These are phyloP conservation scores for Fusarium pseudoanthophilum DNA, from an alignment of 2,329 filamentous ascomycete genomes.

Conservation along the genomic window DNA sequence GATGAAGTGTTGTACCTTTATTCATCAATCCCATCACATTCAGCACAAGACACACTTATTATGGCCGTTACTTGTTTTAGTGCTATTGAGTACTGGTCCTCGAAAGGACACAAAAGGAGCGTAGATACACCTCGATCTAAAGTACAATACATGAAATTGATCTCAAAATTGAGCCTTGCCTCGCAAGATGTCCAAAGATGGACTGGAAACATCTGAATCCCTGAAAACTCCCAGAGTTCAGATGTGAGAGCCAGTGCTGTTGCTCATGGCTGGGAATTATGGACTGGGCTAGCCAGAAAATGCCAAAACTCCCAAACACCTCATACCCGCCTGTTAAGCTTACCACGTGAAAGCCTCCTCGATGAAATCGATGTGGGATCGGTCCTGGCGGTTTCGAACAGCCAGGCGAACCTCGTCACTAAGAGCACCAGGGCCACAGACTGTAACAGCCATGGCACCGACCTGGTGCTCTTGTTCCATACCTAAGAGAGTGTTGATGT, in stretches of 20 bases:
- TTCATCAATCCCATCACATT: neutral
- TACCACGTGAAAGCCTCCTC: constrained; percentile 80
- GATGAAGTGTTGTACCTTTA: neutral
- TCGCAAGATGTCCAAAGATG: constrained; percentile 30
- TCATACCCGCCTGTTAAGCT: neutral
- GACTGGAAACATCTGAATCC: constrained; percentile 19
- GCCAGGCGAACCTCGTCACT: constrained; percentile 79
- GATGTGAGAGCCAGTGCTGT: constrained; percentile 1
- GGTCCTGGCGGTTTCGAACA: constrained; percentile 71
- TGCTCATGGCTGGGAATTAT: neutral
- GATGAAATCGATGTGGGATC: constrained; percentile 78
- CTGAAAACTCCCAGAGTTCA: constrained; percentile 2
- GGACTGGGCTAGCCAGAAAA: constrained; percentile 18
- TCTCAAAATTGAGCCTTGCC: constrained; percentile 31
- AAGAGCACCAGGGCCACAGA: constrained; percentile 78
- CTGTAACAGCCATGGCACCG: constrained; percentile 77
- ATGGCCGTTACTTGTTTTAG: constrained; percentile 5
- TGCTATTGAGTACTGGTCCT: constrained; percentile 8
- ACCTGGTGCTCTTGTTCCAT: constrained; percentile 80
- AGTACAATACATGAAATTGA: constrained; percentile 40
- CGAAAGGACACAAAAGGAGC: constrained; percentile 19
- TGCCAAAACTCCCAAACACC: constrained; percentile 9
- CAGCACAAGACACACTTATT: neutral
- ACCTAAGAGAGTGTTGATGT: constrained; percentile 76
- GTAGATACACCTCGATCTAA: constrained; percentile 38